Conservation (phyloP, 768 basidiomycete genomes). For the Paxillus rubicundulus region DNA sequence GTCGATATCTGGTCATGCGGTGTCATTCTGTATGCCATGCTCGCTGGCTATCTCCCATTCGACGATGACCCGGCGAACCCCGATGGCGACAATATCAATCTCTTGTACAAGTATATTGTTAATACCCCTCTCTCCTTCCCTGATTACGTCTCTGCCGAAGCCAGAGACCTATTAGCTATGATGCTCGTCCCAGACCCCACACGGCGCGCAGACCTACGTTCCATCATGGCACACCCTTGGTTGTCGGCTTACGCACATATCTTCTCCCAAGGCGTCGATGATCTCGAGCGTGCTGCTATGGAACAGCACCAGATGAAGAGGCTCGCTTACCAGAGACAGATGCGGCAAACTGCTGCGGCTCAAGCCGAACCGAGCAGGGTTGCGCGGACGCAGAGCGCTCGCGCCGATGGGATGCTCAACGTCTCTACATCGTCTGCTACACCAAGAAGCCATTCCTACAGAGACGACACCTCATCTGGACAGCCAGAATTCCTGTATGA, state of each 20-base stretch:
- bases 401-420: constrained; percentile 45
- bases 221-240: constrained; percentile 90
- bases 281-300: constrained; percentile 77
- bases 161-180: constrained; percentile 76
- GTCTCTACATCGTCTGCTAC: constrained; percentile 31
- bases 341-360: constrained; percentile 52
- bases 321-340: constrained; percentile 76
- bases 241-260: constrained; percentile 45
- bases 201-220: constrained; percentile 68
- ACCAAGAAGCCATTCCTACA: constrained; percentile 43
- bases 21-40: constrained; percentile 95
- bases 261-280: constrained; percentile 71
- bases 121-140: constrained; percentile 96
- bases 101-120: constrained; percentile 98
- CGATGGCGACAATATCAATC: constrained; percentile 98
- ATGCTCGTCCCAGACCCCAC: constrained; percentile 96
- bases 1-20: constrained; percentile 98
- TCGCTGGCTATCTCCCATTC: constrained; percentile 97
- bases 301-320: constrained; percentile 85
- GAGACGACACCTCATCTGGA: constrained; percentile 43
- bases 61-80: constrained; percentile 99
- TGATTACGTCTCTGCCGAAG: constrained; percentile 85
- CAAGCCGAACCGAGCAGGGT: constrained; percentile 30
- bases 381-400: constrained; percentile 53
- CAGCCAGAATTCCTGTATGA: constrained; percentile 75